Evolutionary conservation across 139 green algal species (phyloP), one percentile per base, ranked within the genome.

Genomic region (Coelastrella sp.): DNA sequence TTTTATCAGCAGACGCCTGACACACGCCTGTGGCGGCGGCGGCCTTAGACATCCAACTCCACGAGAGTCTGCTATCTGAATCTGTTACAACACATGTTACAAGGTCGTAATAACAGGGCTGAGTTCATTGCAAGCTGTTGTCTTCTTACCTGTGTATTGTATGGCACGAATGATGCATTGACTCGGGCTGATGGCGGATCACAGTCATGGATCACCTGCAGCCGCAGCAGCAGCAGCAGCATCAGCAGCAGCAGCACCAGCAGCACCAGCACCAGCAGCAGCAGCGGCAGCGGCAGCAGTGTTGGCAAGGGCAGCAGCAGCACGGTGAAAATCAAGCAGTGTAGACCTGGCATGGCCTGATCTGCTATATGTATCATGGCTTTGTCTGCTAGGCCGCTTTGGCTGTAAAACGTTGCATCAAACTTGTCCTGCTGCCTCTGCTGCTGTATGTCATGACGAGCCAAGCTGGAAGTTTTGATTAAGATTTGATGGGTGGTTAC

Each of bases 151-250:
- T 87, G 90, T 14, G 92, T 94, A 7, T 87, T 88, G 89, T 94
- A 90, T 4, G 94, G 83, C 20, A 94, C 86, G 16, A 96, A 96
- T 5, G 94, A 95, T 10, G 94, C 94, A 75, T 97, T 97, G 7
- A 99, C 97, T 23, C 98, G 94, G 2, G 96, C 92, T n/a, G 94
- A 94, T 0, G 97, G 97, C 10, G 98, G 93, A 11, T 91, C 54
- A 23, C 92, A 95, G 91, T 97, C 90, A 4, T 93, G 87, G 19
- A 95, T 77, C 2, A 99, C 92, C 5, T 74, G 61, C 57, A 97
- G 59, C 58, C 54, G 71, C 20, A 57, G 23, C 23, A 59, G 7
- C 74, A 80, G 22, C 7, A 57, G 23, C 22, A 59, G 32, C 32
- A 80, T 11, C 22, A 80, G 2, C 74, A 80, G 7, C 32, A 47